Percentiles rank a stretch among this genome's conserved stretches.
These are phyloP conservation scores for Coniophora puteana DNA, from an alignment of 1,284 basidiomycete species.

Conservation along the genomic window DNA sequence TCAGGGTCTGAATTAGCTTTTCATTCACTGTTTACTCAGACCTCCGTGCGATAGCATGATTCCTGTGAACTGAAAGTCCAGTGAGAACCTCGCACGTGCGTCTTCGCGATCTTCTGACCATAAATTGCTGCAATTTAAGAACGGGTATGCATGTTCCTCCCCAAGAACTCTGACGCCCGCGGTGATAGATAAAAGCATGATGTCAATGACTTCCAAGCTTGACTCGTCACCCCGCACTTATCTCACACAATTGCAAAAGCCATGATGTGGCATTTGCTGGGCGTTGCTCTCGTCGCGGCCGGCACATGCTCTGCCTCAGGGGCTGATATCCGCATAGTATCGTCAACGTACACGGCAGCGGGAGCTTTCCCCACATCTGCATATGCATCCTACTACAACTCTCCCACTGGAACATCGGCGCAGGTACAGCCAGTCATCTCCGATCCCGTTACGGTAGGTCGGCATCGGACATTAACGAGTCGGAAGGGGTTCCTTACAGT, in stretches of 20 bases:
- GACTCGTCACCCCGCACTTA: neutral
- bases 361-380: constrained; percentile 63
- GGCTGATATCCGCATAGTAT: constrained; percentile 18
- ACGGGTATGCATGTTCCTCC: no score
- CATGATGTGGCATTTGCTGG: neutral
- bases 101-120: no score
- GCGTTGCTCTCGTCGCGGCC: constrained; percentile 3
- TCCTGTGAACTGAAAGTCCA: no score
- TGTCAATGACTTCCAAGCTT: no score
- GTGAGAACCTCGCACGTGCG: no score
- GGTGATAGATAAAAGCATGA: no score
- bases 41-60: no score
- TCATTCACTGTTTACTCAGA: no score
- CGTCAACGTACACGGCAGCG: constrained; percentile 52
- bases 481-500: neutral
- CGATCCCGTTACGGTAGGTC: constrained; percentile 57
- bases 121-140: no score
- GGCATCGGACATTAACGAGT: neutral
- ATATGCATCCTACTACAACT: constrained; percentile 65
- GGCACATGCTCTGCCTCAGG: constrained; percentile 10
- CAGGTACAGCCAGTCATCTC: constrained; percentile 71
- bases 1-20: no score
- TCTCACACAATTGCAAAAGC: neutral
- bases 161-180: no score
- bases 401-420: constrained; percentile 62